phyloP scores from a whole-genome alignment of 805 yeast species.

The Starmera dryadoides region DNA sequence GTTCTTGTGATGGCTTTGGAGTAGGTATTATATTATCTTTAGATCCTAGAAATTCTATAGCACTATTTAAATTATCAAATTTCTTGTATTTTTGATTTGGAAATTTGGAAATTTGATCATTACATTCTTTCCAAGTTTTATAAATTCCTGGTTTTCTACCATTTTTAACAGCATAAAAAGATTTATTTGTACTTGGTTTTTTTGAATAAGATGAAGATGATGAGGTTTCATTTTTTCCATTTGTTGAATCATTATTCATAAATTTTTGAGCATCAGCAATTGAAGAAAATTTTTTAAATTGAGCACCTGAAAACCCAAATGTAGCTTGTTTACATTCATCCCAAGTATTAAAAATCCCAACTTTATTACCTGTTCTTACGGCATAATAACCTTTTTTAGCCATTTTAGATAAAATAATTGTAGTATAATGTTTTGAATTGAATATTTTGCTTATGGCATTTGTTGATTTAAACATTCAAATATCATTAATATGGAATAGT shows the following conservation, averaged over 20 bases:
- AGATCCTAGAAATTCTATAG: too few species aligned
- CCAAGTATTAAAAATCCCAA: conserved; percentile 37
- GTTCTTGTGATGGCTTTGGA: too few species aligned
- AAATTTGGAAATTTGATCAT: conserved; percentile 43
- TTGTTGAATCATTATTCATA: conserved; percentile 29
- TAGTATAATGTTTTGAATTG: too few species aligned
- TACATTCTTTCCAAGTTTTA: conserved; percentile 47
- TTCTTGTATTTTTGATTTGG: conserved; percentile 50
- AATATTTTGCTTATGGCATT: too few species aligned
- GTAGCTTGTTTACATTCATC: conserved; percentile 44
- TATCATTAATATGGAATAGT: too few species aligned
- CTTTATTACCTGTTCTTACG: background rate
- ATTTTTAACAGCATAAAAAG: conserved; percentile 42
- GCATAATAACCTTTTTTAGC: background rate
- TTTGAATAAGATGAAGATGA: background rate
- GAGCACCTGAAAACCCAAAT: background rate
- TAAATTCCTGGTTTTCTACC: conserved; percentile 55
- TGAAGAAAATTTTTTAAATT: conserved; percentile 4
- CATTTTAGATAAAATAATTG: background rate
- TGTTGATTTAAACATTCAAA: too few species aligned
- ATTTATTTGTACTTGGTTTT: conserved; percentile 11
- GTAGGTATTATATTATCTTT: too few species aligned
- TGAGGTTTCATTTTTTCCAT: background rate
- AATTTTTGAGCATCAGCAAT: conserved; percentile 26
- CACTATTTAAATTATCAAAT: too few species aligned